These are phyloP conservation scores for Hymenoscyphus occultus DNA, from an alignment of 2,329 filamentous ascomycete genomes.

Conservation along the genomic window DNA sequence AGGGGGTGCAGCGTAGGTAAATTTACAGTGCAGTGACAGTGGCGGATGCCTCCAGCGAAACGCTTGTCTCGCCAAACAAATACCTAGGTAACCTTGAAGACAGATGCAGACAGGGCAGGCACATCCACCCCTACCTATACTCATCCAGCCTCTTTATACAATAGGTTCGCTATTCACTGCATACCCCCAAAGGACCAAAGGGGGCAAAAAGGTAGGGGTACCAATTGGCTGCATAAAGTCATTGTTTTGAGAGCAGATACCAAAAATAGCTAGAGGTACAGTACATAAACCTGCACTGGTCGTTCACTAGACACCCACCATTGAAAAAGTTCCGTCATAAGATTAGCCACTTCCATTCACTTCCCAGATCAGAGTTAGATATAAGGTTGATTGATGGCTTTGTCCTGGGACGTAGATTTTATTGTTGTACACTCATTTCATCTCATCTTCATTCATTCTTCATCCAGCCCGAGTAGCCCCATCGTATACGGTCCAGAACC, in stretches of 20 bases:
- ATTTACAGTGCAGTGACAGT: background rate
- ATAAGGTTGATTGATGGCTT: background rate
- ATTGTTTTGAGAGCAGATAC: too few relatives aligned
- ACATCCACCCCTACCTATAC: background rate
- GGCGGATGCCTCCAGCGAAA: background rate
- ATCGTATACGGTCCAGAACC: constrained; percentile 79
- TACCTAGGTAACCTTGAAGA: background rate
- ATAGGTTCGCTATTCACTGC: too few relatives aligned
- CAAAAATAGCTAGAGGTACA: too few relatives aligned
- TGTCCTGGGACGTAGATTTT: constrained; percentile 2
- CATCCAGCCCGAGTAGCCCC: constrained; percentile 67
- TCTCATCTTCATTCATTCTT: constrained; percentile 1
- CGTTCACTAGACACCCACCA: too few relatives aligned
- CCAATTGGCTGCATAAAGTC: too few relatives aligned
- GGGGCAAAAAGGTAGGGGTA: too few relatives aligned
- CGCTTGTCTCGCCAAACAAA: background rate
- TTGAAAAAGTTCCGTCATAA: too few relatives aligned
- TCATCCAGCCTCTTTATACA: too few relatives aligned
- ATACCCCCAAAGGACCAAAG: too few relatives aligned
- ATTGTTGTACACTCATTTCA: background rate
- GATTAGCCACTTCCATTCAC: background rate
- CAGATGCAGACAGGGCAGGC: background rate
- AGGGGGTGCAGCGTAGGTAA: too few relatives aligned
- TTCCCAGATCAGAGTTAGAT: background rate
- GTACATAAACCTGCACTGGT: too few relatives aligned